Conservation (phyloP, 2,329 filamentous ascomycete species). For the Colletotrichum sp. region DNA sequence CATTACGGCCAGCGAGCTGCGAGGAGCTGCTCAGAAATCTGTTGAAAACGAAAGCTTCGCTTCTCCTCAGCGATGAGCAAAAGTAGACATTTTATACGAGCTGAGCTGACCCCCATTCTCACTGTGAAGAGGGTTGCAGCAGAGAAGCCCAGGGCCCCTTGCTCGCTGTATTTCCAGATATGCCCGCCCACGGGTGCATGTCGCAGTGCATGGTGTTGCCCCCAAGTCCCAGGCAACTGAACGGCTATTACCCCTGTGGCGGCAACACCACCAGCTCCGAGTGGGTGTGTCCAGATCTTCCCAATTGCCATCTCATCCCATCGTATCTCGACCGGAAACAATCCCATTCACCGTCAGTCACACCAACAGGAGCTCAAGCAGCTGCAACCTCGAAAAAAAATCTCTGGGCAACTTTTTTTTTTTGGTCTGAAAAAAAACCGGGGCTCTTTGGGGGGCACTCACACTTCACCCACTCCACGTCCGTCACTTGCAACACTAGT, state of each 20-base stretch:
- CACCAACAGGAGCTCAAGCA: conserved; percentile 6
- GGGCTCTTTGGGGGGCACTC: not conserved
- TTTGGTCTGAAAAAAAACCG: not conserved
- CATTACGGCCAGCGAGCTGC: not conserved
- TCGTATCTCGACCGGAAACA: conserved; percentile 17
- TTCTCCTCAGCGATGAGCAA: not conserved
- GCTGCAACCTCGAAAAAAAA: not conserved
- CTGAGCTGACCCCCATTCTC: not conserved
- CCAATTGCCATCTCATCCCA: conserved; percentile 1
- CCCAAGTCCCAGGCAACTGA: not conserved
- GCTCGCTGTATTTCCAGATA: not conserved
- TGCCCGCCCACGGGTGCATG: not conserved
- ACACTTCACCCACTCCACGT: conserved; percentile 4
- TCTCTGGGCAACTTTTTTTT: not conserved
- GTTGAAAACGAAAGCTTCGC: not conserved
- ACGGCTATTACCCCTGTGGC: not conserved
- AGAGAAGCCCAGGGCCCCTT: not conserved
- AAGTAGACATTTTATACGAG: not conserved
- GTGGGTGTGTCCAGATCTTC: conserved; percentile 8
- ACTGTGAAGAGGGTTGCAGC: not conserved
- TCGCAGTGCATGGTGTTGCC: not conserved
- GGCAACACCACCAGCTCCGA: not conserved
- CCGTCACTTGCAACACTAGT: conserved; percentile 3
- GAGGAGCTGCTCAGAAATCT: not conserved
- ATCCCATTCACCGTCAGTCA: conserved; percentile 12